These are phyloP conservation scores for Starmera caribaea DNA, from an alignment of 805 yeast species.

Conservation along the genomic window DNA sequence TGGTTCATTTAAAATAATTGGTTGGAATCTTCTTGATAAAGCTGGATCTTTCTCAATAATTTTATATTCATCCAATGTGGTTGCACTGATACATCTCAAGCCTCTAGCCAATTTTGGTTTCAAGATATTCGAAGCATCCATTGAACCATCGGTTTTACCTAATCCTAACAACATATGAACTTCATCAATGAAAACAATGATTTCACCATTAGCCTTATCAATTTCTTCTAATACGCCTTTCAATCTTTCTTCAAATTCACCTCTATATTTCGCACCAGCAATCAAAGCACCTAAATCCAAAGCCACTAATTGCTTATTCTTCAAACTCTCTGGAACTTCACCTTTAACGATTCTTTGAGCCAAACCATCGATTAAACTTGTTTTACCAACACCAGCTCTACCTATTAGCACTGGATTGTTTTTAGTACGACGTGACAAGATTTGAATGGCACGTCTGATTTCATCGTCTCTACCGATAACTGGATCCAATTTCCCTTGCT, in stretches of 20 bases:
- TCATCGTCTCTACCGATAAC: constrained; percentile 97
- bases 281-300: constrained; percentile 83
- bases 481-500: constrained; percentile 87
- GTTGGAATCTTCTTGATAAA: constrained; percentile 85
- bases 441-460: constrained; percentile 86
- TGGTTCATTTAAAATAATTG: constrained; percentile 82
- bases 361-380: constrained; percentile 92
- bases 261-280: constrained; percentile 92
- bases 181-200: constrained; percentile 84
- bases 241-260: constrained; percentile 90
- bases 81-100: constrained; percentile 91
- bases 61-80: constrained; percentile 90
- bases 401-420: constrained; percentile 95
- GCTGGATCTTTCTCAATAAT: constrained; percentile 97
- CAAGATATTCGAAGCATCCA: constrained; percentile 88
- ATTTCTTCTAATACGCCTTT: constrained; percentile 77
- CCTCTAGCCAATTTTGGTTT: constrained; percentile 95
- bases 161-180: constrained; percentile 82
- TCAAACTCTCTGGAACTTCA: constrained; percentile 92
- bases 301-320: constrained; percentile 73
- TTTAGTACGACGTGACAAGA: constrained; percentile 84
- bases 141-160: constrained; percentile 90
- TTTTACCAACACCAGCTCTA: constrained; percentile 96
- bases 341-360: constrained; percentile 89
- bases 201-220: constrained; percentile 64